Evolutionary conservation across 1,284 basidiomycete species (phyloP).

Genomic region (Puccinia triticina): DNA sequence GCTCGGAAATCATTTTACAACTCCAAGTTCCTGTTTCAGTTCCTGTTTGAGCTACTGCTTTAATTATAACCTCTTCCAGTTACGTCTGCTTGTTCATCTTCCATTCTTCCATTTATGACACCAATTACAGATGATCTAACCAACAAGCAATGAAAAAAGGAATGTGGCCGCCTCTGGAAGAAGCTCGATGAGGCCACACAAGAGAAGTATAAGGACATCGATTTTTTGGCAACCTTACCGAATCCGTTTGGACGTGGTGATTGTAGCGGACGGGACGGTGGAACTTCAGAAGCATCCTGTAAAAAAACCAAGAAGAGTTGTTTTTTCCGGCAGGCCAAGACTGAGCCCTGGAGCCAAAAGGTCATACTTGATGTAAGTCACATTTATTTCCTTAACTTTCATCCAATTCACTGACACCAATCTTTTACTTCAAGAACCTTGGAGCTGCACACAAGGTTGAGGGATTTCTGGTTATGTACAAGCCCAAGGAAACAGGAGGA

Average conservation of each 20-base stretch:
- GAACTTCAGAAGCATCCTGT: not conserved
- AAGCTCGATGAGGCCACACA: not conserved
- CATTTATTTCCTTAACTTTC: not conserved
- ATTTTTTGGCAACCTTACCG: not conserved
- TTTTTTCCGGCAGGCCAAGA: not conserved
- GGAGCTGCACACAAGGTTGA: too few species aligned
- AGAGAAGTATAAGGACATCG: not conserved
- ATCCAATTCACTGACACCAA: too few species aligned
- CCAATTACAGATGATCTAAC: too few species aligned
- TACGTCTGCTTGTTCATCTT: too few species aligned
- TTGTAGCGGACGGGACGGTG: too few species aligned
- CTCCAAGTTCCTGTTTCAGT: too few species aligned
- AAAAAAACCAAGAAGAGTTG: not conserved
- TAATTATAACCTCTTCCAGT: not conserved
- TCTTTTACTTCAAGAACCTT: too few species aligned
- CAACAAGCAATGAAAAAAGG: not conserved
- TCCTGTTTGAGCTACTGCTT: too few species aligned
- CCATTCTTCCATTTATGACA: too few species aligned
- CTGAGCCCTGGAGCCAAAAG: too few species aligned
- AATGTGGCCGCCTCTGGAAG: not conserved
- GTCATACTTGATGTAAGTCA: constrained; percentile 7
- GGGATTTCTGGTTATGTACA: too few species aligned
- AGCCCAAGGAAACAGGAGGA: not conserved
- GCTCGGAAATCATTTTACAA: not conserved
- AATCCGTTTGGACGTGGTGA: not conserved